Percentiles rank a stretch among this genome's conserved stretches.
Evolutionary conservation across 1,284 basidiomycete species (phyloP).

Genomic region (Cronartium ribicola): DNA sequence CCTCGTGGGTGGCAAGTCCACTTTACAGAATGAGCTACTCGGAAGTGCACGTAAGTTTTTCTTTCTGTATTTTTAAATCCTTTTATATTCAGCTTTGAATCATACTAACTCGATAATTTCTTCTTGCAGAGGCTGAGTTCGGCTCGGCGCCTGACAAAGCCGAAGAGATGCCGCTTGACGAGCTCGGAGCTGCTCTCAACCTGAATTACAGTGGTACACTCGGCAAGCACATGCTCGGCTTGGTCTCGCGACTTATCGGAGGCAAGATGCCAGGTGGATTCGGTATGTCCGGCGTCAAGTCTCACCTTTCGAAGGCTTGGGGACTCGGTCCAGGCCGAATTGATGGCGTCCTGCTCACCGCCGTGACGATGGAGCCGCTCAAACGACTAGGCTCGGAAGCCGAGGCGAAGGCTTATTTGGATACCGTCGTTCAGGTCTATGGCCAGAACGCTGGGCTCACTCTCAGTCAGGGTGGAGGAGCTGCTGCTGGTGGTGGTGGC

Average conservation of each 20-base stretch:
- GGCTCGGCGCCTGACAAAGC: slow-evolving; percentile 89
- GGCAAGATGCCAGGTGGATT: slow-evolving; percentile 99
- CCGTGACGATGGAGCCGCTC: slow-evolving; percentile 83
- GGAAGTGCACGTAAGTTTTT: slow-evolving; percentile 59
- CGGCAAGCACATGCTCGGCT: slow-evolving; percentile 89
- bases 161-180: slow-evolving; percentile 91
- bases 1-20: slow-evolving; percentile 95
- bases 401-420: slow-evolving; percentile 91
- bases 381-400: slow-evolving; percentile 87
- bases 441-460: slow-evolving; percentile 81
- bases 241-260: slow-evolving; percentile 85
- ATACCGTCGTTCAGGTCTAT: slow-evolving; percentile 75
- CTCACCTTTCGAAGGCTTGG: slow-evolving; percentile 83
- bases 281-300: slow-evolving; percentile 88
- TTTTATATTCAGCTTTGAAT: not conserved
- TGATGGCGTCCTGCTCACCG: slow-evolving; percentile 85
- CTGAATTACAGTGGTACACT: slow-evolving; percentile 78
- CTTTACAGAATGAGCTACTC: slow-evolving; percentile 92
- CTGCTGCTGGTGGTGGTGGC: slow-evolving; percentile 59
- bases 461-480: slow-evolving; percentile 64
- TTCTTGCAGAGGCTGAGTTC: slow-evolving; percentile 51
- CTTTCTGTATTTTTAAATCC: slow-evolving; percentile 53
- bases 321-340: slow-evolving; percentile 82
- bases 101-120: not conserved
- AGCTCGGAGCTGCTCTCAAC: slow-evolving; percentile 79